Base-by-base conservation (phyloP, 2,329 filamentous ascomycete species). In the Colletotrichum sp. region DNA sequence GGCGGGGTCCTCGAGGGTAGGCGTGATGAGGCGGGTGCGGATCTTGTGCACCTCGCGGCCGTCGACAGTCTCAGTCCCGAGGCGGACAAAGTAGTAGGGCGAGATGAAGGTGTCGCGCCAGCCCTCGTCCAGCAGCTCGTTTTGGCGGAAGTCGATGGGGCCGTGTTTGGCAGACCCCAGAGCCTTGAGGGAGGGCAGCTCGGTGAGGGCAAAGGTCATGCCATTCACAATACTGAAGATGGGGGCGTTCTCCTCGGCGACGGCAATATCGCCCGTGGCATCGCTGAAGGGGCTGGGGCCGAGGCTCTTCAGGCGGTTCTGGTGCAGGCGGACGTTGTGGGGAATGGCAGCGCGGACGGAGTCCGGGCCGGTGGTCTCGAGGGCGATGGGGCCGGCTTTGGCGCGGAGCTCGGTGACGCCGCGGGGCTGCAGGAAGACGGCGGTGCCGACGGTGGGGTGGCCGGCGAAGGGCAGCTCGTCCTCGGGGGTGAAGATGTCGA, bases 201-300 rank as follows among this genome's bases (percentile, higher is more conserved):
- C 85, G 16, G 94, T 86, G 36, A 95, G 89, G n/a, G 92, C 84
- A 82, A 95, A 96, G 1, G 91, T 91, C 92, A 96, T 94, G 64
- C 94, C 95, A 60, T 91, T 91, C 44, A 95, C 94, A 62, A 96
- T 91, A 78, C 90, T 92, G 72, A 92, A 88, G 21, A 91, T 80
- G 16, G 90, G 88, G 10, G 89, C 87, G 13, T 79, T 76, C 36
- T 86, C 78, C 82, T 88, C 86, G 6, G 77, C 77, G 8, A 10
- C 55, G 4, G 60, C 68, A 3, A 77, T 69, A 4, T 62, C 71
- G 2, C 28, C 18, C 2, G 13, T 3, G 4, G 71, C n/a, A 30
- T 57, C 24, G 28, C 57, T 73, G 16, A 69, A 70, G 6, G 74
- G 74, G 18, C 64, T 66, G 4, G 57, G 57, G 13, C 70, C 70